These are phyloP conservation scores for Flaveria robusta DNA, from an alignment of 129 eudicot species.

Conservation along the genomic window DNA sequence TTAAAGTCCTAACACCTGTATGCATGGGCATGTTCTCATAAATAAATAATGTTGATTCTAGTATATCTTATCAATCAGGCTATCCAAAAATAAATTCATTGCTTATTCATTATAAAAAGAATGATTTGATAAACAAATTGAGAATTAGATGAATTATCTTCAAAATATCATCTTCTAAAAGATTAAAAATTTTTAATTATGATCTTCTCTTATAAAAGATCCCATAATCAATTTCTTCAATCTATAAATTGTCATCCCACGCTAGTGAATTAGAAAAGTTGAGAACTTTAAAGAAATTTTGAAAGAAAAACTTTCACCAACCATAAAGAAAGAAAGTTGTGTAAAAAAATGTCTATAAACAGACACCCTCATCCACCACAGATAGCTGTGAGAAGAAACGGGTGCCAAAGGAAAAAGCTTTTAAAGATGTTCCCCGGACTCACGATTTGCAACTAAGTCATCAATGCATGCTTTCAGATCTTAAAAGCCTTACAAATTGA, in stretches of 20 bases:
- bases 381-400: no score
- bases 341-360: neutral
- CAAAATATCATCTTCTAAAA: neutral
- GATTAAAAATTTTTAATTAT: neutral
- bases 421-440: neutral
- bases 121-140: neutral
- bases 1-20: neutral
- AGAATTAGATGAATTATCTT: neutral
- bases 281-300: neutral
- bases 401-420: no score
- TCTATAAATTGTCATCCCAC: neutral
- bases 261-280: neutral
- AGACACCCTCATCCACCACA: no score
- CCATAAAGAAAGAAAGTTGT: neutral
- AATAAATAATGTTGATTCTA: neutral
- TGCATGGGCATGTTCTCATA: neutral
- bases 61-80: neutral
- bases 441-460: neutral
- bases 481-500: neutral
- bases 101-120: neutral
- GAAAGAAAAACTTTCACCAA: neutral
- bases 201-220: neutral
- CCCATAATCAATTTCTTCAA: neutral
- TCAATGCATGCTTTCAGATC: neutral
- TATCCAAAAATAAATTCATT: neutral